Base-by-base conservation (phyloP, 768 basidiomycete genomes). In the Mycena leptocephala region DNA sequence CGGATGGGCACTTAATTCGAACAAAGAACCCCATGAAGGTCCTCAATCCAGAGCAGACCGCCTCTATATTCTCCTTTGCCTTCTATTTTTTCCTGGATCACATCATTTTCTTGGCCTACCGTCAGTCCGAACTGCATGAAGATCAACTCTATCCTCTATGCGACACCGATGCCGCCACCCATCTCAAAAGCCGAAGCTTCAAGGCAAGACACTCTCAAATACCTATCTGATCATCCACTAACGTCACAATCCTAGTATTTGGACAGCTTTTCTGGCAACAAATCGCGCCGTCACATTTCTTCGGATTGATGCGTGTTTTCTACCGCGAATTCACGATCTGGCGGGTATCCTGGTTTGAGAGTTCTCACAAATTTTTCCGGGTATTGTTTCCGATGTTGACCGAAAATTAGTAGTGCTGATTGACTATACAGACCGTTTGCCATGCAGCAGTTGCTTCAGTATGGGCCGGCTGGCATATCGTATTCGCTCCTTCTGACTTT, bases 131-230 rank as follows among this genome's bases (percentile, higher is more conserved):
- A 77, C 78, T 92, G 1, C 11, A 61, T 13, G 75, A 76, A 41
- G 91, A 93, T 53, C 80, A 92, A 61, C 84, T 93, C 58, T 93
- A 93, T n/a, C 91, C 91, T 5, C 89, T 94, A 82, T 90, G 90
- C 5, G 92, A 93, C 77, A 90, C 91, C 65, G 93, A 94, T 71
- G 58, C 70, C 63, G 70, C 81, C 3, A 72, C 74, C 14, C 37
- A 81, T 77, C 64, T 84, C 24, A 80, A 77, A 22, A 79, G 67
- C 30, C 79, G 75, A 32, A 81, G 78, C 63, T 86, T 86, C 69
- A 80, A 79, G 59, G 86, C 85, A 73, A 32, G 48, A 81, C 16
- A 37, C 13, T 24, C 14, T 18, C 3, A 37, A 63, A 43, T 20
- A 5, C 43, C 4, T 62, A n/a, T n/a, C n/a, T n/a, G n/a, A n/a